Evolutionary conservation across 2,329 filamentous ascomycete genomes (phyloP).

Genomic region (Blastomyces emzantsi): DNA sequence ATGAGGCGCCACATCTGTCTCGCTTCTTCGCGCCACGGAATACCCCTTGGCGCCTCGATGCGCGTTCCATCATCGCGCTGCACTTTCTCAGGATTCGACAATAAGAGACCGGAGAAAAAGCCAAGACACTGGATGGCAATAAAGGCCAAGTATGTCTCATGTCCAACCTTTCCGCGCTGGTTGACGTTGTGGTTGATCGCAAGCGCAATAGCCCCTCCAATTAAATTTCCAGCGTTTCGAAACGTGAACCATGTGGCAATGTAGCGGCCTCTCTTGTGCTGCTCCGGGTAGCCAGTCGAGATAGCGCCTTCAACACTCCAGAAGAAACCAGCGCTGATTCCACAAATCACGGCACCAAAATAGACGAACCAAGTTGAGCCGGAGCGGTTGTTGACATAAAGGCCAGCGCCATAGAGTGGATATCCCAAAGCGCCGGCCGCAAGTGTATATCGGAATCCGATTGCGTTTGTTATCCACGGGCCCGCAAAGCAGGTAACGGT

Average conservation of each 20-base stretch:
- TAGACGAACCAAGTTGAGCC: constrained; percentile 52
- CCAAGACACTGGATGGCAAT: constrained; percentile 43
- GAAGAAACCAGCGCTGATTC: constrained; percentile 57
- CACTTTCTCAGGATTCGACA: constrained; percentile 40
- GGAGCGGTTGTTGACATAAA: constrained; percentile 51
- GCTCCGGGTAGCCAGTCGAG: constrained; percentile 62
- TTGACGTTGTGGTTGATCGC: constrained; percentile 38
- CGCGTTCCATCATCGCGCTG: constrained; percentile 36
- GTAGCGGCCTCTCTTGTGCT: constrained; percentile 55
- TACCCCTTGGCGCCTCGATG: constrained; percentile 25
- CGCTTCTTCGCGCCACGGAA: constrained; percentile 26
- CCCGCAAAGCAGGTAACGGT: constrained; percentile 30
- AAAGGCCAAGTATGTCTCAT: constrained; percentile 38
- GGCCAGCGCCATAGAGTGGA: constrained; percentile 59
- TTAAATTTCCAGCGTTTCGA: constrained; percentile 37
- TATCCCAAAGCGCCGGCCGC: constrained; percentile 66
- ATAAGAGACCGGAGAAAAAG: constrained; percentile 34
- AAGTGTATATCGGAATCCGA: constrained; percentile 62
- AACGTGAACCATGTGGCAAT: constrained; percentile 40
- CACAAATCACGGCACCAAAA: constrained; percentile 59
- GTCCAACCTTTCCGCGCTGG: constrained; percentile 18
- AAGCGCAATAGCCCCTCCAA: constrained; percentile 45
- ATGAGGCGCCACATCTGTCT: constrained; percentile 31
- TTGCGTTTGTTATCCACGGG: constrained; percentile 47
- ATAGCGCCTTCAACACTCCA: constrained; percentile 70